These are phyloP conservation scores for Protomyces macrosporus DNA, from an alignment of 1,139 yeast species.

Conservation along the genomic window DNA sequence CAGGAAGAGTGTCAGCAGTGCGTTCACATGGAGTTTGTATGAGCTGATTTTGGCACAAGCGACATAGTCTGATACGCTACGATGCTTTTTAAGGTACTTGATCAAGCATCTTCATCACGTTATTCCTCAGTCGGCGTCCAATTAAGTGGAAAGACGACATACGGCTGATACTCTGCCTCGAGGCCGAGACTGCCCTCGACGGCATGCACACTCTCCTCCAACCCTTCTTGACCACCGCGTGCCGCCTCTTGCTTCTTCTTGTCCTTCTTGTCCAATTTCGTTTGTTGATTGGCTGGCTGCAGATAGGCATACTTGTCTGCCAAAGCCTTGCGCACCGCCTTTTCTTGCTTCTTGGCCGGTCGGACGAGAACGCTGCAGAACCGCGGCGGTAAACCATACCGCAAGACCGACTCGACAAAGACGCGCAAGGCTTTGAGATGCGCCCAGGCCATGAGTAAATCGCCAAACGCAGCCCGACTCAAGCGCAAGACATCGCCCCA, in stretches of 20 bases:
- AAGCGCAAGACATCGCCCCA: conserved; percentile 76
- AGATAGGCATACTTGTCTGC: conserved; percentile 20
- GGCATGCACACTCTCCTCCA: conserved; percentile 26
- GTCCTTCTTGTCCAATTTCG: neutral
- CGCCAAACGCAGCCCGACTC: conserved; percentile 81
- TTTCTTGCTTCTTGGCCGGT: conserved; percentile 35
- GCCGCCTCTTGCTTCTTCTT: conserved; percentile 6
- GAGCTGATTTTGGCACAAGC: conserved; percentile 22
- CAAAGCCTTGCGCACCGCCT: conserved; percentile 27
- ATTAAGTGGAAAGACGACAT: conserved; percentile 15
- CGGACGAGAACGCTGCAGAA: conserved; percentile 62
- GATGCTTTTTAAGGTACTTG: too few species aligned
- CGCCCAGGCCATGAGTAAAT: conserved; percentile 77
- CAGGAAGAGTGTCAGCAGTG: conserved; percentile 86
- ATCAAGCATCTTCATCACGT: neutral
- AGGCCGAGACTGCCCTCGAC: conserved; percentile 23
- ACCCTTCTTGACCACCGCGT: conserved; percentile 20
- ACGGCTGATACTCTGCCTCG: conserved; percentile 24
- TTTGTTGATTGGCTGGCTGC: neutral
- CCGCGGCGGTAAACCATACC: conserved; percentile 95
- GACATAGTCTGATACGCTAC: too few species aligned
- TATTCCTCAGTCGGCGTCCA: conserved; percentile 10
- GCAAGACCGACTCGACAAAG: conserved; percentile 66
- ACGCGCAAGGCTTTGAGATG: conserved; percentile 69
- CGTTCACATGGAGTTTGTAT: conserved; percentile 68